phyloP scores from a whole-genome alignment of 192 early-diverging fungal species.

The Coemansia sp. region DNA sequence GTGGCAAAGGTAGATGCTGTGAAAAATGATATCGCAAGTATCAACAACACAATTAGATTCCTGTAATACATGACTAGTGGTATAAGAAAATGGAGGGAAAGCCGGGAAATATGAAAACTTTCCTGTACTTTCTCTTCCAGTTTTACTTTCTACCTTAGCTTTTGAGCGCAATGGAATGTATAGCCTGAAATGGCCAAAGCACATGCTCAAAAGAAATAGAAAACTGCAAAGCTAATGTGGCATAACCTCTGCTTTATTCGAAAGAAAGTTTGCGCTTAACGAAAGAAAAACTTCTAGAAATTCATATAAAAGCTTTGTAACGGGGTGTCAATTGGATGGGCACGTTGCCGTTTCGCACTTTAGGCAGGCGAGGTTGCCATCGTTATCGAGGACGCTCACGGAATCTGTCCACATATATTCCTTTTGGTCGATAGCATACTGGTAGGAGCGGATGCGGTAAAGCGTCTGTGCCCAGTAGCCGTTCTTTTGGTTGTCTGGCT shows the following conservation, averaged over 20 bases:
- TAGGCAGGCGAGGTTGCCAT: constrained; percentile 11
- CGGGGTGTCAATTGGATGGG: neutral
- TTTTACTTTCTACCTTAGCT: neutral
- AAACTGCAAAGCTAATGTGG: neutral
- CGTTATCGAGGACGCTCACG: constrained; percentile 41
- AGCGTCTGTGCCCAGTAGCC: constrained; percentile 14
- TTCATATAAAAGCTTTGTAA: neutral
- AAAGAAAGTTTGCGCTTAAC: no score
- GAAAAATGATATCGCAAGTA: neutral
- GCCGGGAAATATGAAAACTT: neutral
- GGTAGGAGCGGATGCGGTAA: constrained; percentile 30
- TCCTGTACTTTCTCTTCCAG: neutral
- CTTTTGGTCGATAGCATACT: constrained; percentile 10
- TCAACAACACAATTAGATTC: neutral
- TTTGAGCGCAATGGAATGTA: neutral
- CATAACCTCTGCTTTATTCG: no score
- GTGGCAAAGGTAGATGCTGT: neutral
- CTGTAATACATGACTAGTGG: neutral
- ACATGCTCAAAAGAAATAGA: neutral
- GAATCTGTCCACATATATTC: constrained; percentile 15
- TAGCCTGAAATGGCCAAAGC: neutral
- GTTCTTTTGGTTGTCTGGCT: constrained; percentile 16
- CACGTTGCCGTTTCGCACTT: constrained; percentile 6
- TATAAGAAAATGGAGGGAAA: neutral
- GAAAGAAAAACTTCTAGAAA: neutral